These are phyloP conservation scores for Pythium chondricola DNA, from an alignment of 352 stramenopile genomes.

Conservation along the genomic window DNA sequence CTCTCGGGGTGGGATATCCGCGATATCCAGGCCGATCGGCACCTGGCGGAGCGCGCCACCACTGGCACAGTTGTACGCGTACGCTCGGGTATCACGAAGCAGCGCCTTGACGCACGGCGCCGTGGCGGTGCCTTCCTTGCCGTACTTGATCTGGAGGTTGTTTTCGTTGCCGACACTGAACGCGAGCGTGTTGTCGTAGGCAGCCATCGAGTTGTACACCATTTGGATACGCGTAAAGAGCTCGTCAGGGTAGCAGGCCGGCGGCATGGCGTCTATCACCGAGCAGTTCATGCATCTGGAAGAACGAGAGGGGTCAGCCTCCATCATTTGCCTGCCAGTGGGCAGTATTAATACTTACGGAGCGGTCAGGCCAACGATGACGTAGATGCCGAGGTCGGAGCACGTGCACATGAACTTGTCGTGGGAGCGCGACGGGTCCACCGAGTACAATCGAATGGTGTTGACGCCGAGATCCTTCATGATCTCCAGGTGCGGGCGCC, in stretches of 20 bases:
- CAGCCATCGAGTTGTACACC: slow-evolving; percentile 35
- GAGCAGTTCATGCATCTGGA: slow-evolving; percentile 29
- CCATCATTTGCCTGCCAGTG: not conserved
- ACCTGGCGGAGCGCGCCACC: slow-evolving; percentile 34
- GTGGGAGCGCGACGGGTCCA: slow-evolving; percentile 24
- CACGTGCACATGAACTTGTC: slow-evolving; percentile 37
- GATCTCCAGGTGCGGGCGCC: slow-evolving; percentile 21
- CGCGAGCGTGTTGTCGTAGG: slow-evolving; percentile 29
- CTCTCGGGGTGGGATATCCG: slow-evolving; percentile 50
- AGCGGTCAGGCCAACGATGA: slow-evolving; percentile 31
- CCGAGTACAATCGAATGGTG: slow-evolving; percentile 29
- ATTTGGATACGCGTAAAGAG: slow-evolving; percentile 32
- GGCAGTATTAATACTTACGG: no score
- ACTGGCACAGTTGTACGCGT: slow-evolving; percentile 32
- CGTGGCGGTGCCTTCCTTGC: slow-evolving; percentile 30
- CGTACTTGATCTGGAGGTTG: slow-evolving; percentile 44
- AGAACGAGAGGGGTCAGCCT: not conserved
- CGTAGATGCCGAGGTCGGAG: slow-evolving; percentile 32
- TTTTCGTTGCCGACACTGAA: slow-evolving; percentile 70
- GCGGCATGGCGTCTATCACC: slow-evolving; percentile 20
- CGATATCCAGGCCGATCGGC: slow-evolving; percentile 67
- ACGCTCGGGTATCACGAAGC: slow-evolving; percentile 49
- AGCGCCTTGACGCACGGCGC: slow-evolving; percentile 69
- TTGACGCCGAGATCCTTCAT: slow-evolving; percentile 30
- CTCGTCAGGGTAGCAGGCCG: slow-evolving; percentile 26